Evolutionary conservation across 208 protist species (phyloP), one percentile per base, ranked within the genome.

Genomic region (Trypanosoma cruzi): DNA sequence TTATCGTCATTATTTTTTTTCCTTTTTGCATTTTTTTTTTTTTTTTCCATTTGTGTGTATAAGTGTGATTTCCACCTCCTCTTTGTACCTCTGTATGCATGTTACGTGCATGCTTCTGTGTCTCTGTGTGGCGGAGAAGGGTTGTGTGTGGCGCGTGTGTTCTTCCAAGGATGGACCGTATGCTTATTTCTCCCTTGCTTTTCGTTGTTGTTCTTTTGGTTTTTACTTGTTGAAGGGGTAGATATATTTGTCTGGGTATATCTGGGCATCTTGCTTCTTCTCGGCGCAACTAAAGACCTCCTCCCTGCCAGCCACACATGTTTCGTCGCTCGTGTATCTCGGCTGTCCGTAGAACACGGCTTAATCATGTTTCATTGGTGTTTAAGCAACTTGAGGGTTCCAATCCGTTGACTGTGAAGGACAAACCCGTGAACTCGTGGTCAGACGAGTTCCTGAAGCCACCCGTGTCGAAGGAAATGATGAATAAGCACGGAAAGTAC

Each of bases 391-490:
- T 93, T 37, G 88, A 96, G 73, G 82, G 85, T 31, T 85, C 54
- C 48, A 82, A 72, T 63, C 90, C 90, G 13, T 72, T 96, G 52
- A 96, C 90, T 31, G 84, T 89, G 74, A 92, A 92, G 67, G 86
- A 96, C 73, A 89, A 84, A 65, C 84, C 88, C 20, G 88, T 96
- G 44, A 86, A 80, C 77, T 90, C 82, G n/a, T 93, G 79, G 80
- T 72, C 74, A 10, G 90, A 96, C 70, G 90, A 96, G 84, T 96
- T 93, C 65, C 68, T 90, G 68, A 91, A 92, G 78, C 87, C 88
- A 24, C 86, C 85, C 11, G 64, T 78, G 28, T 90, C 80, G 34
- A 71, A 76, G 31, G 85, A 92, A 70, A 94, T 95, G 88, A 64
- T 57, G 26, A 69, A 57, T 49, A 92, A 93, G 79, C 85, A 95